Conservation (phyloP, 148 eudicot genomes). For the Rhododendron mucronatum region DNA sequence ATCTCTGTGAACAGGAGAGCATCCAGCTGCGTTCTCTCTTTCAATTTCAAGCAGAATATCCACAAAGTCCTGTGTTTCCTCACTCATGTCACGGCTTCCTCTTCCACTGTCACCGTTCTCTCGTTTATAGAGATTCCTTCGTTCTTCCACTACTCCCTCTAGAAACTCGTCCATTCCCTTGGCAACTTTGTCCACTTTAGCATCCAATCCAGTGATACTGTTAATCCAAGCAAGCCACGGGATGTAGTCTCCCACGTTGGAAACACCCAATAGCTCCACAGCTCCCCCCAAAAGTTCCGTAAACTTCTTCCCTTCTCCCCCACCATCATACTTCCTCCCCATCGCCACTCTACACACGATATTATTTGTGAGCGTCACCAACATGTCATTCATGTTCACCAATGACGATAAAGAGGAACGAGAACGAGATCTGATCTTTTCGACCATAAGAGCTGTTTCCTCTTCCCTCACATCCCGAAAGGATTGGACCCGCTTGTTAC, state of each 20-base stretch:
- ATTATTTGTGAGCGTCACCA: slow-evolving; percentile 17
- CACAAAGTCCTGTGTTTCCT: slow-evolving; percentile 27
- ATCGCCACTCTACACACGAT: slow-evolving; percentile 29
- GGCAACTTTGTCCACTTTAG: slow-evolving; percentile 28
- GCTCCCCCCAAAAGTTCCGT: slow-evolving; percentile 14
- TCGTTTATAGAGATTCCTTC: not conserved
- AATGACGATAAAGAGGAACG: not conserved
- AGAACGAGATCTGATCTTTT: slow-evolving; percentile 20
- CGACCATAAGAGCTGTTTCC: slow-evolving; percentile 35
- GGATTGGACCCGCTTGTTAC: slow-evolving; percentile 39
- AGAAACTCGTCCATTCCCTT: slow-evolving; percentile 37
- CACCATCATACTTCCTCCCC: slow-evolving; percentile 30
- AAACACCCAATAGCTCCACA: slow-evolving; percentile 18
- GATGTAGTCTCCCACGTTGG: slow-evolving; percentile 27
- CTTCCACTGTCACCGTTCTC: not conserved
- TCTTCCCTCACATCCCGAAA: slow-evolving; percentile 39
- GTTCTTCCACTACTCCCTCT: slow-evolving; percentile 29
- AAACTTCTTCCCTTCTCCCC: slow-evolving; percentile 13
- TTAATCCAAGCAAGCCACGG: slow-evolving; percentile 32
- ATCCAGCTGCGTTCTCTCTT: not conserved
- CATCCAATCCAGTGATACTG: slow-evolving; percentile 26
- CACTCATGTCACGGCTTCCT: not conserved
- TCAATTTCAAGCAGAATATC: slow-evolving; percentile 35
- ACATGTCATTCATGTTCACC: slow-evolving; percentile 21
- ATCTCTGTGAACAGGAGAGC: not conserved